Conservation (phyloP, 768 basidiomycete genomes). For the Auriscalpium orientale region DNA sequence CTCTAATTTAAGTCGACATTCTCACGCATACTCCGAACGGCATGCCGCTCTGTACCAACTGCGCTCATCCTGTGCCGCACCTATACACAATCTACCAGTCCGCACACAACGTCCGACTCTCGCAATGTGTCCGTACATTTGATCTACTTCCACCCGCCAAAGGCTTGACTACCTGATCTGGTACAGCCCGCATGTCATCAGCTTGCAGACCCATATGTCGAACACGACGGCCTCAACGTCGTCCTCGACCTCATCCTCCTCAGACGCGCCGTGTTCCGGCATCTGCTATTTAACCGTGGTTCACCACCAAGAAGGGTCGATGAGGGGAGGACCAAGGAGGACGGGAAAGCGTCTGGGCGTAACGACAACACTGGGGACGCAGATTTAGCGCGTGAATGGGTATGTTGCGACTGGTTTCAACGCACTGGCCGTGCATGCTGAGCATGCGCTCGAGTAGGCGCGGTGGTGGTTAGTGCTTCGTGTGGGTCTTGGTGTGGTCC, state of each 20-base stretch:
- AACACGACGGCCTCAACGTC: conserved; percentile 68
- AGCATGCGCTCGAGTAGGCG: conserved; percentile 29
- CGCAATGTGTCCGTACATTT: conserved; percentile 64
- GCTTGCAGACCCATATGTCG: conserved; percentile 84
- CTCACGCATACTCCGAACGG: neutral
- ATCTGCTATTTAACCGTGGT: conserved; percentile 76
- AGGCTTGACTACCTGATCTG: conserved; percentile 6
- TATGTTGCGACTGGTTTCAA: neutral
- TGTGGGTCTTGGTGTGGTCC: conserved; percentile 50
- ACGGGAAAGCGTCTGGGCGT: neutral
- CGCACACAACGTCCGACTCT: conserved; percentile 68
- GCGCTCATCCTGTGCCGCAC: conserved; percentile 53
- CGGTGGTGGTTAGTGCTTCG: conserved; percentile 54
- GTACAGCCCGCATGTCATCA: conserved; percentile 48
- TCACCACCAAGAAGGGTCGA: conserved; percentile 47
- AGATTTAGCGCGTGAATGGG: conserved; percentile 5
- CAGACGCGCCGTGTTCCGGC: conserved; percentile 75
- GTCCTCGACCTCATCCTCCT: conserved; percentile 76
- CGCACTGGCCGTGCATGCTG: neutral
- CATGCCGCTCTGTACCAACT: conserved; percentile 81
- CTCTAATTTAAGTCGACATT: too few relatives aligned
- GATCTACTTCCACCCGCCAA: neutral
- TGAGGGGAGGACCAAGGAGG: neutral
- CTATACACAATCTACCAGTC: conserved; percentile 82
- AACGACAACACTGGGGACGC: conserved; percentile 23